These are phyloP conservation scores for Magnolia changhungtana DNA, from an alignment of 164 flowering plant genomes.

Conservation along the genomic window DNA sequence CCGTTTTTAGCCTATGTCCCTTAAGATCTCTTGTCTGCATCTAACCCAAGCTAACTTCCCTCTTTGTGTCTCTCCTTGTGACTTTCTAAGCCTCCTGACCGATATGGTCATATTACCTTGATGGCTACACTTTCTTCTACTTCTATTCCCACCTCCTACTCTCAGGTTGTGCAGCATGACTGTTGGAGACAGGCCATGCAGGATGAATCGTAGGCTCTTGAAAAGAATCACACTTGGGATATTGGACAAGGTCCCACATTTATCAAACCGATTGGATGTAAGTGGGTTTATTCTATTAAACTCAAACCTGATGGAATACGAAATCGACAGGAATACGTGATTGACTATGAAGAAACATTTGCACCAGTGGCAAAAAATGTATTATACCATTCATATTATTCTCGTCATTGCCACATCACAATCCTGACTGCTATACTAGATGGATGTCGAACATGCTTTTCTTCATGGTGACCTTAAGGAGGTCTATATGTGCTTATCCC, in stretches of 20 bases:
- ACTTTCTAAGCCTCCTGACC: not conserved
- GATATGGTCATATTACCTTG: not conserved
- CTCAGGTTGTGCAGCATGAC: not conserved
- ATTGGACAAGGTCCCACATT: not conserved
- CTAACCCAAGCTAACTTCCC: not conserved
- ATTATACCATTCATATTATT: too few species aligned
- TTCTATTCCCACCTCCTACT: not conserved
- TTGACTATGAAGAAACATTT: not conserved
- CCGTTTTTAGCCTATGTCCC: not conserved
- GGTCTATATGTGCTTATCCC: too few species aligned
- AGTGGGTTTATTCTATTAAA: not conserved
- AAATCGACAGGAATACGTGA: not conserved
- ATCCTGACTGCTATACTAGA: too few species aligned
- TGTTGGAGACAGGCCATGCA: not conserved
- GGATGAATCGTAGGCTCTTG: not conserved
- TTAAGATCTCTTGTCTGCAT: not conserved
- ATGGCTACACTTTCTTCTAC: not conserved
- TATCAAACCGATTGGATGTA: not conserved
- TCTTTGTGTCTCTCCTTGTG: not conserved
- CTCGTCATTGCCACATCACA: too few species aligned
- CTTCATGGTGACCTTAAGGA: too few species aligned
- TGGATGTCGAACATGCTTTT: too few species aligned
- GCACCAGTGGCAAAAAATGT: not conserved
- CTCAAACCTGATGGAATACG: not conserved
- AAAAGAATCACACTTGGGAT: not conserved